Evolutionary conservation across 2,329 filamentous ascomycete species (phyloP).

Genomic region (Colletotrichum echinochloae): DNA sequence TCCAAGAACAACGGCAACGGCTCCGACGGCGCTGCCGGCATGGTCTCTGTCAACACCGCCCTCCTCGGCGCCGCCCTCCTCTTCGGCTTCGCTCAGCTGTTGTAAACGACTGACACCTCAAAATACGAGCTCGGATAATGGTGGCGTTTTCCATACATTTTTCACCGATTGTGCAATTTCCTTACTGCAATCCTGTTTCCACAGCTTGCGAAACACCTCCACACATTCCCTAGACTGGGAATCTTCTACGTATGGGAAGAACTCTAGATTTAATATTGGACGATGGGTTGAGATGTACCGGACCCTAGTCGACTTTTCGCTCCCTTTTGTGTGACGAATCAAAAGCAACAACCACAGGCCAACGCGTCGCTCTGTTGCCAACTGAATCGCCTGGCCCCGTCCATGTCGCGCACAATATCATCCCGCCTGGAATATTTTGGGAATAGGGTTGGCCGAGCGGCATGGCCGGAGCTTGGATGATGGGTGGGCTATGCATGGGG

Average conservation of each 20-base stretch:
- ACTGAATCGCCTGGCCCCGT: constrained; percentile 1
- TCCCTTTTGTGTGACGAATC: constrained; percentile 42
- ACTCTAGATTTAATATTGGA: constrained; percentile 59
- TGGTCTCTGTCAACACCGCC: constrained; percentile 60
- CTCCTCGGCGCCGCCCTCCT: constrained; percentile 61
- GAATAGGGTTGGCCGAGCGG: constrained; percentile 18
- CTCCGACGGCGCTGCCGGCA: constrained; percentile 55
- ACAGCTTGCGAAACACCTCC: constrained; percentile 32
- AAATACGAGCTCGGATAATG: constrained; percentile 39
- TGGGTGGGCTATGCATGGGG: constrained; percentile 7
- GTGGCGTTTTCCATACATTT: constrained; percentile 42
- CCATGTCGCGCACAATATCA: constrained; percentile 1
- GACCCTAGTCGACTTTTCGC: constrained; percentile 46
- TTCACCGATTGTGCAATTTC: constrained; percentile 41
- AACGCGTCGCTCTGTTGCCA: constrained; percentile 15
- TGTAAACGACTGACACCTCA: constrained; percentile 55
- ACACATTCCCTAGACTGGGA: constrained; percentile 39
- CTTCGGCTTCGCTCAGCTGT: constrained; percentile 62
- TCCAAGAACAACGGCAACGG: constrained; percentile 46
- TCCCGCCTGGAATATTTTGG: constrained; percentile 27
- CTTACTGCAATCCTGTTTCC: constrained; percentile 34
- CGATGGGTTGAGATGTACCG: constrained; percentile 40
- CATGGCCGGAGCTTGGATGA: constrained; percentile 29
- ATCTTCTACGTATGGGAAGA: constrained; percentile 54
- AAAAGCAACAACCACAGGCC: constrained; percentile 31